Conservation (phyloP, 352 stramenopile species). For the Globisporangium perplexum region DNA sequence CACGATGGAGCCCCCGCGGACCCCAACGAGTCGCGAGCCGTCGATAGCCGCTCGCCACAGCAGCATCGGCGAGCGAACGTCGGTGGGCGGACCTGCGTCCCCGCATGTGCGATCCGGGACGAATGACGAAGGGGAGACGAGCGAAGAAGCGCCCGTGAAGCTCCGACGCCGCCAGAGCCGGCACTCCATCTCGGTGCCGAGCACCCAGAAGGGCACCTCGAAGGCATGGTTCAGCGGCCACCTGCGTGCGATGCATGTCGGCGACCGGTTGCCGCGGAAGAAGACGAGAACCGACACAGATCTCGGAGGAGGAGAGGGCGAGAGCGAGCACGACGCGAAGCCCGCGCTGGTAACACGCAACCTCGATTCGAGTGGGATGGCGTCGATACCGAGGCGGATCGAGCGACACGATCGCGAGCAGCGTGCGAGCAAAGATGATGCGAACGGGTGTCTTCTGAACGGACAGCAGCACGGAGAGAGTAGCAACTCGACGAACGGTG, state of each 20-base stretch:
- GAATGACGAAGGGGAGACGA: constrained; percentile 17
- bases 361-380: neutral
- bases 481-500: constrained; percentile 4
- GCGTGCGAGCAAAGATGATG: neutral
- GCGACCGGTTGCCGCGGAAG: constrained; percentile 48
- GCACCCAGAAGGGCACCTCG: constrained; percentile 16
- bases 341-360: neutral
- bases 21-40: constrained; percentile 10
- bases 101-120: constrained; percentile 9
- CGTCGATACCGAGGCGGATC: neutral
- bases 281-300: constrained; percentile 31
- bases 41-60: neutral
- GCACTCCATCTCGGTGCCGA: constrained; percentile 19
- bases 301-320: constrained; percentile 1
- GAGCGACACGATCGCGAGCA: neutral
- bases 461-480: neutral
- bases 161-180: constrained; percentile 16
- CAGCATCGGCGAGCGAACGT: constrained; percentile 14
- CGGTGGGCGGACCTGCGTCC: constrained; percentile 11
- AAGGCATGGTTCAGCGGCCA: constrained; percentile 66
- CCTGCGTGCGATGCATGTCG: constrained; percentile 64
- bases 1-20: constrained; percentile 35
- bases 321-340: constrained; percentile 8
- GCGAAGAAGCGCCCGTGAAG: constrained; percentile 17
- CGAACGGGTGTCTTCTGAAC: neutral